These are phyloP conservation scores for Lizonia empirigonia DNA, from an alignment of 2,329 filamentous ascomycete species.

Conservation along the genomic window DNA sequence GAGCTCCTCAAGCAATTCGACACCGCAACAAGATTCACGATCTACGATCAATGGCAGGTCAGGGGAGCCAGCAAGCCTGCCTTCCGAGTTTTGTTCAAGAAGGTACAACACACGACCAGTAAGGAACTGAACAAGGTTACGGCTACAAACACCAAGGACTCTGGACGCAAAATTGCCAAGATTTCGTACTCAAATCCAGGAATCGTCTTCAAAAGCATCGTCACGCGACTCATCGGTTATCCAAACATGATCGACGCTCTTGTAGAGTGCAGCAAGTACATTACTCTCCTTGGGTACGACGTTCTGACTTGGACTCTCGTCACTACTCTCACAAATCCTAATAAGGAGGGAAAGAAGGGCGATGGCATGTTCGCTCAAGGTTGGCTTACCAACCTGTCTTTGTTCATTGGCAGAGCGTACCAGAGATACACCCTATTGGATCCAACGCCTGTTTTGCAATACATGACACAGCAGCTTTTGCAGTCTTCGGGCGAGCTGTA, in stretches of 20 bases:
- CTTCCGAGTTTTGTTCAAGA: conserved; percentile 77
- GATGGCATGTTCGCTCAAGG: conserved; percentile 79
- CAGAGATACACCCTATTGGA: conserved; percentile 84
- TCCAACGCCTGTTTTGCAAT: conserved; percentile 82
- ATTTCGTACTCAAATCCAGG: conserved; percentile 91
- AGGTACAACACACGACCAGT: conserved; percentile 77
- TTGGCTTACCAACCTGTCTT: conserved; percentile 88
- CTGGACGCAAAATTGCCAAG: conserved; percentile 88
- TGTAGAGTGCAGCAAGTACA: conserved; percentile 92
- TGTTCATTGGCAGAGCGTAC: conserved; percentile 91
- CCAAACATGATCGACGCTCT: conserved; percentile 94
- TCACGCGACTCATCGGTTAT: conserved; percentile 91
- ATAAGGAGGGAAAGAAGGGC: conserved; percentile 64
- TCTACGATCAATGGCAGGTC: conserved; percentile 83
- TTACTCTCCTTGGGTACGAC: conserved; percentile 90
- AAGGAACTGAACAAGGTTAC: conserved; percentile 88
- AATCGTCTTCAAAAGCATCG: conserved; percentile 85
- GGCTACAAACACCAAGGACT: conserved; percentile 81
- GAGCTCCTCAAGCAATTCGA: conserved; percentile 80
- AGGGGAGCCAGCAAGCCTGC: conserved; percentile 64
- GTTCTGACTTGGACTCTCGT: conserved; percentile 91
- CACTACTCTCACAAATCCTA: conserved; percentile 67
- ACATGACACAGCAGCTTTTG: conserved; percentile 83
- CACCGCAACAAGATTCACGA: conserved; percentile 75
- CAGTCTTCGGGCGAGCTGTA: conserved; percentile 78